Evolutionary conservation across 495 filamentous ascomycete genomes (phyloP).

Genomic region (Cenococcum geophilum): DNA sequence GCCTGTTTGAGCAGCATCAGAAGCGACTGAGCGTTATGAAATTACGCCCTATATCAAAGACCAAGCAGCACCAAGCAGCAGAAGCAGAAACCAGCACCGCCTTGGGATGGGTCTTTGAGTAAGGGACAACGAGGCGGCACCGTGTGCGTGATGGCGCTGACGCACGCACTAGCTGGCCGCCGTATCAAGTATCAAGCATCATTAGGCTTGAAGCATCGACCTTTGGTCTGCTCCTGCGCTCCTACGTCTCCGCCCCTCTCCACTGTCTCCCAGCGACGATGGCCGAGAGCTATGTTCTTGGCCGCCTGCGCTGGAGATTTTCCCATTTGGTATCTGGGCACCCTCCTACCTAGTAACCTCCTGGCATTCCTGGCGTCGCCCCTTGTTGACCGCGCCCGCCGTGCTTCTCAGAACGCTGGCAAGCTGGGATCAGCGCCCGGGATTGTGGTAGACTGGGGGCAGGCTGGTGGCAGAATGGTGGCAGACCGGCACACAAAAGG

Average conservation of each 20-base stretch:
- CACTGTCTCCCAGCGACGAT: neutral
- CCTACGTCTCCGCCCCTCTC: neutral
- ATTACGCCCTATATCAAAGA: constrained; percentile 1
- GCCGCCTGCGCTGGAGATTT: neutral
- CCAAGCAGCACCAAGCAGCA: neutral
- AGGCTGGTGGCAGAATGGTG: constrained; percentile 1
- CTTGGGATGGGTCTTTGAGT: neutral
- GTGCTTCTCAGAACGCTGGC: constrained; percentile 7
- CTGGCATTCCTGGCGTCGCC: too few relatives aligned
- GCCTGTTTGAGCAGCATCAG: neutral
- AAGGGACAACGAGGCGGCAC: neutral
- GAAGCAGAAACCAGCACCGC: neutral
- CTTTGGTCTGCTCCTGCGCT: too few relatives aligned
- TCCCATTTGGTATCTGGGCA: neutral
- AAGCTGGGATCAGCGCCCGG: constrained; percentile 24
- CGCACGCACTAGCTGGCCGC: neutral
- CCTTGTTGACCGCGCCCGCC: too few relatives aligned
- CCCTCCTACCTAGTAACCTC: neutral
- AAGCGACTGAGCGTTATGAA: neutral
- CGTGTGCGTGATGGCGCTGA: neutral
- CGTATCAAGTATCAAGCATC: neutral
- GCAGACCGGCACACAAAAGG: neutral
- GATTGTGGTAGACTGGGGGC: constrained; percentile 22
- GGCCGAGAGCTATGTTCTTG: neutral
- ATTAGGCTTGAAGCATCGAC: neutral